These are phyloP conservation scores for Vitis hybrid DNA, from an alignment of 177 flowering plant species.

Conservation along the genomic window DNA sequence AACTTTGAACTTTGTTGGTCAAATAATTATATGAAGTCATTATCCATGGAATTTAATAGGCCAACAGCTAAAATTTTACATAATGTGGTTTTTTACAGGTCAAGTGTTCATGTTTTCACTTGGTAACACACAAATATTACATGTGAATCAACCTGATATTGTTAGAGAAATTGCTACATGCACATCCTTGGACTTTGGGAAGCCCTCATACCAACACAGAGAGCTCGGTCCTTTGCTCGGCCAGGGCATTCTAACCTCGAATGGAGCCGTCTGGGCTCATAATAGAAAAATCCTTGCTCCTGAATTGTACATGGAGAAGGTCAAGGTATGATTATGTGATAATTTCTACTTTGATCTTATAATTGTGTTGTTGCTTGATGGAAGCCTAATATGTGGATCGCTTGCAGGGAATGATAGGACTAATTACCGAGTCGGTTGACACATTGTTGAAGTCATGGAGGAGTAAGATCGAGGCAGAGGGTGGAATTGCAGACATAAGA, in stretches of 20 bases:
- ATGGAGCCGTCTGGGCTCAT: conserved; percentile 29
- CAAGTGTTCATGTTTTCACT: conserved; percentile 21
- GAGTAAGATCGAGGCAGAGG: conserved; percentile 19
- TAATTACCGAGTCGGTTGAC: conserved; percentile 29
- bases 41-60: background rate
- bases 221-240: conserved; percentile 29
- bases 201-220: conserved; percentile 23
- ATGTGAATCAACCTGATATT: conserved; percentile 18
- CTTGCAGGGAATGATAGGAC: conserved; percentile 34
- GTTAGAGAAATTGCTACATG: conserved; percentile 22
- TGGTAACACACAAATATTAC: conserved; percentile 28
- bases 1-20: too few relatives aligned
- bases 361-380: background rate
- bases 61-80: too few relatives aligned
- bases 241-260: conserved; percentile 36
- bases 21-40: background rate
- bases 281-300: conserved; percentile 38
- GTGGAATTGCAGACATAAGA: conserved; percentile 33
- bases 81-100: conserved; percentile 10
- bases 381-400: background rate
- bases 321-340: conserved; percentile 25
- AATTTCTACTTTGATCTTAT: too few relatives aligned
- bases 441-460: conserved; percentile 29
- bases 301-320: conserved; percentile 33
- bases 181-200: conserved; percentile 33